A percentile compares a stretch with the other conserved stretches of the same genome.
phyloP scores from a whole-genome alignment of 2,329 filamentous ascomycete species.

The Verticillium nubilum region DNA sequence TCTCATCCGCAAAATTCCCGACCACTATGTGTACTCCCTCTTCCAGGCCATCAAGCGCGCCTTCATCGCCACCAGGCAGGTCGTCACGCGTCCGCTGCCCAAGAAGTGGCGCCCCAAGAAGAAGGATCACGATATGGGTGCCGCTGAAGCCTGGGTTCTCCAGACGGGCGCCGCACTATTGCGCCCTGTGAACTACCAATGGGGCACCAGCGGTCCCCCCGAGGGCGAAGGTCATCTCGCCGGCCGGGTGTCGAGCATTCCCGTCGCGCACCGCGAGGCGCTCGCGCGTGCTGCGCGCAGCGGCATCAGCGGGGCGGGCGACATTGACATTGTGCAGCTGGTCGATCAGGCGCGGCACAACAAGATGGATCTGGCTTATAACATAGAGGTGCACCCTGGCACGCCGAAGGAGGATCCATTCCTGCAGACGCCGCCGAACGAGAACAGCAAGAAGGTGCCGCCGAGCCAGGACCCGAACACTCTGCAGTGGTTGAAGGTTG shows the following conservation, averaged over 20 bases:
- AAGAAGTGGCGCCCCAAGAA: conserved; percentile 11
- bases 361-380: conserved; percentile 5
- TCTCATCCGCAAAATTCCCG: conserved; percentile 34
- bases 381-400: conserved; percentile 33
- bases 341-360: conserved; percentile 8
- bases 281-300: conserved; percentile 6
- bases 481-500: conserved; percentile 15
- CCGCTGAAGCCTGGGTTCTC: conserved; percentile 15
- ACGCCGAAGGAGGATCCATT: conserved; percentile 33
- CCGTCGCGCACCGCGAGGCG: conserved; percentile 14
- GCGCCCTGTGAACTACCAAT: conserved; percentile 16
- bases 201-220: conserved; percentile 11
- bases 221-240: conserved; percentile 7
- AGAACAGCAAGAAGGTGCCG: conserved; percentile 21
- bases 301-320: conserved; percentile 5
- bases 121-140: conserved; percentile 11
- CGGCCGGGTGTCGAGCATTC: conserved; percentile 13
- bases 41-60: conserved; percentile 19
- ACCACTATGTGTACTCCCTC: conserved; percentile 30
- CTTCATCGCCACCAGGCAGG: conserved; percentile 10
- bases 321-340: conserved; percentile 10
- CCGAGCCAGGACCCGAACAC: conserved; percentile 33
- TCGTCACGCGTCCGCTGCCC: conserved; percentile 11
- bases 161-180: conserved; percentile 15
- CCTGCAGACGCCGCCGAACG: conserved; percentile 19